Evolutionary conservation across 2,329 filamentous ascomycete genomes (phyloP).

Genomic region (Elsinoe batatas): DNA sequence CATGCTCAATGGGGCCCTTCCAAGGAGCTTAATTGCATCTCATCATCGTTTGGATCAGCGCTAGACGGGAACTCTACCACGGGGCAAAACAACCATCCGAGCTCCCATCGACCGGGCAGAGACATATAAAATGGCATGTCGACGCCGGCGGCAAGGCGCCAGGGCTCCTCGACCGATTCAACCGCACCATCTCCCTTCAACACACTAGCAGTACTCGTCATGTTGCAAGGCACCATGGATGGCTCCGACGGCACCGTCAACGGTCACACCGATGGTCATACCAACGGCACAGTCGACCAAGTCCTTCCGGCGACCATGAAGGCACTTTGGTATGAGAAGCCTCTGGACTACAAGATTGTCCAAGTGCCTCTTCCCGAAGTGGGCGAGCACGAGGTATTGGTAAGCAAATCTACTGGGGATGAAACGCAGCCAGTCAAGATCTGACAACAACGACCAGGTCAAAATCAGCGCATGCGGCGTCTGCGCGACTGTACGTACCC

Average conservation of each 20-base stretch:
- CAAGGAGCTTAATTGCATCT: constrained; percentile 10
- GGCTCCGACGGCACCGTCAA: neutral
- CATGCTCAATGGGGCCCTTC: constrained; percentile 8
- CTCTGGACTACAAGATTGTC: constrained; percentile 13
- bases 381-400: constrained; percentile 14
- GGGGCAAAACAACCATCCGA: constrained; percentile 2
- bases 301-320: constrained; percentile 12
- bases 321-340: constrained; percentile 12
- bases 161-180: neutral
- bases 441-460: constrained; percentile 10
- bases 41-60: constrained; percentile 5
- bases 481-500: constrained; percentile 14
- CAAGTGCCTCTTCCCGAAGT: constrained; percentile 12
- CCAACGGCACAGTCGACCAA: constrained; percentile 1
- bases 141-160: neutral
- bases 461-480: constrained; percentile 16
- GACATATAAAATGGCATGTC: constrained; percentile 2
- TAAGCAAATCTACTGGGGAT: constrained; percentile 5
- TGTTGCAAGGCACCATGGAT: constrained; percentile 10
- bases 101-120: neutral
- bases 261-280: neutral
- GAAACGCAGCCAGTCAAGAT: neutral
- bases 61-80: constrained; percentile 7
- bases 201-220: neutral
- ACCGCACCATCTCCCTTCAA: neutral